Evolutionary conservation across 352 stramenopile genomes (phyloP).

Genomic region (Pythium myriotylum): DNA sequence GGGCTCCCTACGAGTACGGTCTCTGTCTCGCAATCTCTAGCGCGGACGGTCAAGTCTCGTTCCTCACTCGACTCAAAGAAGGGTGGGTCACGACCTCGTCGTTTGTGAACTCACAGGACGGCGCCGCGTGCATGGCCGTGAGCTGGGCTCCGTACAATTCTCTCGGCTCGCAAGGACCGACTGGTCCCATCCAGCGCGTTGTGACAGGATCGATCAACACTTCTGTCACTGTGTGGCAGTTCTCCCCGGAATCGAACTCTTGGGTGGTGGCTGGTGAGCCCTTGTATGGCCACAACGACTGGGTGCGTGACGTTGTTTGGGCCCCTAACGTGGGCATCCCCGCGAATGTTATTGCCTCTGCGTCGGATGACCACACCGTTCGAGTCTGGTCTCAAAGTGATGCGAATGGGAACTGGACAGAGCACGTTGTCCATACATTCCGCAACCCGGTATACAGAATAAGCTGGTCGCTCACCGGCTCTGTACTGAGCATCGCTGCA

Average conservation of each 20-base stretch:
- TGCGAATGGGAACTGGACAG: slow-evolving; percentile 56
- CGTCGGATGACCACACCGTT: slow-evolving; percentile 84
- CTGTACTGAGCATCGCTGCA: slow-evolving; percentile 61
- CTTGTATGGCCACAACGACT: slow-evolving; percentile 75
- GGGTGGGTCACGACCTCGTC: slow-evolving; percentile 81
- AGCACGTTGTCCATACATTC: slow-evolving; percentile 71
- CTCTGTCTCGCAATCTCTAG: slow-evolving; percentile 78
- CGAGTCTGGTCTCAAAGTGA: slow-evolving; percentile 82
- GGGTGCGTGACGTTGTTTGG: slow-evolving; percentile 85
- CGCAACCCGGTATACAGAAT: slow-evolving; percentile 75
- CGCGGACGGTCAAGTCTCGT: slow-evolving; percentile 82
- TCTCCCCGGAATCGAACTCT: slow-evolving; percentile 40
- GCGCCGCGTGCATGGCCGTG: slow-evolving; percentile 73
- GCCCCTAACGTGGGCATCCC: slow-evolving; percentile 83
- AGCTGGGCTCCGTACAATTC: slow-evolving; percentile 90
- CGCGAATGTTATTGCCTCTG: slow-evolving; percentile 77
- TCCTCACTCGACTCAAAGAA: slow-evolving; percentile 80
- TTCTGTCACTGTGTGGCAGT: slow-evolving; percentile 62
- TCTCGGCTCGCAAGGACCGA: slow-evolving; percentile 66
- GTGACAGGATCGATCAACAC: slow-evolving; percentile 74
- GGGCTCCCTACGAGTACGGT: slow-evolving; percentile 88
- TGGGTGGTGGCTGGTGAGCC: slow-evolving; percentile 48
- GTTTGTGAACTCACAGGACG: slow-evolving; percentile 75
- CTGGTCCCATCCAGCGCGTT: slow-evolving; percentile 72
- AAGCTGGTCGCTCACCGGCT: slow-evolving; percentile 81